Evolutionary conservation across 2,329 filamentous ascomycete genomes (phyloP).

Genomic region (Claviceps maximensis): DNA sequence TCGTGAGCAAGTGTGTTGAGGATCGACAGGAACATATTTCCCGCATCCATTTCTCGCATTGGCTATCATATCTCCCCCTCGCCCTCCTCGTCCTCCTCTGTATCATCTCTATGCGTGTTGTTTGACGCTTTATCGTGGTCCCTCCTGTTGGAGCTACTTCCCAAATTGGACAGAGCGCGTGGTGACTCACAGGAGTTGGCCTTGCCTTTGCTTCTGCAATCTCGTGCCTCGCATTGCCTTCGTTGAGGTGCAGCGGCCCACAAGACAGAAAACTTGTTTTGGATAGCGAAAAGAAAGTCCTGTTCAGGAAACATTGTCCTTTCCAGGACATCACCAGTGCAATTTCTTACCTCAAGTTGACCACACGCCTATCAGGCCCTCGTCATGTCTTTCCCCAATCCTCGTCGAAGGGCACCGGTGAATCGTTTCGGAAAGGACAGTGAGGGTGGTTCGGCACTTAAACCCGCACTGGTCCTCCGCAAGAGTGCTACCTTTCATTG

Average conservation of each 20-base stretch:
- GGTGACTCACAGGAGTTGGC: constrained; percentile 1
- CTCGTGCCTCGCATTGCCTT: background rate
- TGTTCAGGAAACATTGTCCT: background rate
- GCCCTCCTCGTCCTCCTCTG: background rate
- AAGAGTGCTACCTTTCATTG: constrained; percentile 60
- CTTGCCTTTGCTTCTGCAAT: background rate
- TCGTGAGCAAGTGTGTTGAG: background rate
- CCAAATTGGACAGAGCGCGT: background rate
- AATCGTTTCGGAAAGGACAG: constrained; percentile 23
- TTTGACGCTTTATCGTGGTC: background rate
- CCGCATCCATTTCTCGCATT: background rate
- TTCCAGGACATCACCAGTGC: constrained; percentile 1
- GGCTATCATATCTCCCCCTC: no score
- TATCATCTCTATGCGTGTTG: background rate
- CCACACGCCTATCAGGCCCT: background rate
- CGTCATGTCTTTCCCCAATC: constrained; percentile 35
- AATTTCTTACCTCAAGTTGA: background rate
- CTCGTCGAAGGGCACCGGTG: constrained; percentile 32
- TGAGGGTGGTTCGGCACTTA: constrained; percentile 21
- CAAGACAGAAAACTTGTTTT: background rate
- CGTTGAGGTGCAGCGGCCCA: background rate
- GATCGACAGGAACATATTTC: background rate
- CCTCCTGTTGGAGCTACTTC: background rate
- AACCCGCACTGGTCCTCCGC: constrained; percentile 36
- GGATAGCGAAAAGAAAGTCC: background rate